Percentiles rank a stretch among this genome's conserved stretches.
Conservation (phyloP, 768 basidiomycete species). For the Lepiota brunneoincarnata region DNA sequence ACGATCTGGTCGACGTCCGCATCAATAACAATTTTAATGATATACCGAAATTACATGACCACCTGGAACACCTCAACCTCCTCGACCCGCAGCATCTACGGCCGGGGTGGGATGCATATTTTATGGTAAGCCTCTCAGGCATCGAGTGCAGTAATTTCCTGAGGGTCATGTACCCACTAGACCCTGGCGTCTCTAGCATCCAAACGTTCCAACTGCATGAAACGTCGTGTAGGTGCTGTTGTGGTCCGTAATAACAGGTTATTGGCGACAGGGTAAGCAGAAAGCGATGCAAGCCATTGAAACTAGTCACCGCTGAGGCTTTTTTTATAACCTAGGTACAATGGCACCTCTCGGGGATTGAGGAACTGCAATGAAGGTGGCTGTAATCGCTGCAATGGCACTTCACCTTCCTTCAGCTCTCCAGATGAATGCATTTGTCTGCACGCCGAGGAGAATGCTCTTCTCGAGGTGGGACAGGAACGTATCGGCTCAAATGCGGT, state of each 20-base stretch:
- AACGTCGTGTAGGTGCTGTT: slow-evolving; percentile 92
- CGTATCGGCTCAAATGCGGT: slow-evolving; percentile 79
- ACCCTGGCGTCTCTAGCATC: slow-evolving; percentile 89
- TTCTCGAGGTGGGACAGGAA: slow-evolving; percentile 91
- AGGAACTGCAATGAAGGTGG: slow-evolving; percentile 92
- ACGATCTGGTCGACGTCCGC: slow-evolving; percentile 57
- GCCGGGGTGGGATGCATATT: slow-evolving; percentile 94
- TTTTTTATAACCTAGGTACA: slow-evolving; percentile 63
- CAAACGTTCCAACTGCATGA: slow-evolving; percentile 93
- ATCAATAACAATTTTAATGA: slow-evolving; percentile 64
- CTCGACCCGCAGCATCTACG: slow-evolving; percentile 72
- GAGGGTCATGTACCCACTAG: slow-evolving; percentile 32
- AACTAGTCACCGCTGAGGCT: slow-evolving; percentile 2
- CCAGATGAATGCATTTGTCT: slow-evolving; percentile 86
- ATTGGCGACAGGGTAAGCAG: slow-evolving; percentile 67
- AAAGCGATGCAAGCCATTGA: neutral
- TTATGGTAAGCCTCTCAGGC: slow-evolving; percentile 67
- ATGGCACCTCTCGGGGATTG: slow-evolving; percentile 91
- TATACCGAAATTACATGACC: slow-evolving; percentile 48
- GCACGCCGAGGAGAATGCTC: slow-evolving; percentile 97
- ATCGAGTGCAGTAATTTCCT: neutral
- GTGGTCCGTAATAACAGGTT: slow-evolving; percentile 83
- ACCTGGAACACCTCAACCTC: slow-evolving; percentile 71
- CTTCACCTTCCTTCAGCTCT: slow-evolving; percentile 37
- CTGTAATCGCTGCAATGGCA: slow-evolving; percentile 75